phyloP scores from a whole-genome alignment of 768 basidiomycete species.

The Aureoboletus auriporus region DNA sequence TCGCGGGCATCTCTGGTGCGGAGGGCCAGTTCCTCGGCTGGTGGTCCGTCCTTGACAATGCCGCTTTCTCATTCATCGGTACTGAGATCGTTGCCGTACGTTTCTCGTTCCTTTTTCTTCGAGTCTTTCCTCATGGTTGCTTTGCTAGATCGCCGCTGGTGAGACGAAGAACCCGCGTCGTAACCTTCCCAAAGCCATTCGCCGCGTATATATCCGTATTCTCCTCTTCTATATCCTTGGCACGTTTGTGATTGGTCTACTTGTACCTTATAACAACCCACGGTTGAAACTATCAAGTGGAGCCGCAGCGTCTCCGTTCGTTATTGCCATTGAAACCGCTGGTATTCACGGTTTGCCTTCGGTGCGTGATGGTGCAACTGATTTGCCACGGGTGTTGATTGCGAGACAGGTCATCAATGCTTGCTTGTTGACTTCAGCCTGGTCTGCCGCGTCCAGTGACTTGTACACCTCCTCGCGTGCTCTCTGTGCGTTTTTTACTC shows the following conservation, averaged over 20 bases:
- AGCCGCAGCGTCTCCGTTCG: conserved; percentile 80
- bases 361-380: conserved; percentile 37
- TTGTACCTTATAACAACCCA: conserved; percentile 69
- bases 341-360: conserved; percentile 87
- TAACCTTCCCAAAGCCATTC: conserved; percentile 54
- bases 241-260: conserved; percentile 74
- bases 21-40: conserved; percentile 76
- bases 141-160: conserved; percentile 72
- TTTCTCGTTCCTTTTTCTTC: conserved; percentile 2
- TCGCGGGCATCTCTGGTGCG: conserved; percentile 53
- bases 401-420: conserved; percentile 67
- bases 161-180: conserved; percentile 85
- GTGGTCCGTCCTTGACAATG: conserved; percentile 74
- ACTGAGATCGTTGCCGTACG: conserved; percentile 90
- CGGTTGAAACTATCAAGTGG: conserved; percentile 48
- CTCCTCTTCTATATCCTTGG: conserved; percentile 73
- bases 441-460: conserved; percentile 89
- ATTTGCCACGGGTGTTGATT: conserved; percentile 1
- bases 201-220: conserved; percentile 71
- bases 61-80: conserved; percentile 91
- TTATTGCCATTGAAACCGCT: conserved; percentile 80
- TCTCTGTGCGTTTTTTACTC: conserved; percentile 53
- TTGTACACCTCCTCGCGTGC: conserved; percentile 87
- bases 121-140: neutral
- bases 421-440: conserved; percentile 81